These are phyloP conservation scores for Nicotiana noctiflora DNA, from an alignment of 257 asterid species.

Conservation along the genomic window DNA sequence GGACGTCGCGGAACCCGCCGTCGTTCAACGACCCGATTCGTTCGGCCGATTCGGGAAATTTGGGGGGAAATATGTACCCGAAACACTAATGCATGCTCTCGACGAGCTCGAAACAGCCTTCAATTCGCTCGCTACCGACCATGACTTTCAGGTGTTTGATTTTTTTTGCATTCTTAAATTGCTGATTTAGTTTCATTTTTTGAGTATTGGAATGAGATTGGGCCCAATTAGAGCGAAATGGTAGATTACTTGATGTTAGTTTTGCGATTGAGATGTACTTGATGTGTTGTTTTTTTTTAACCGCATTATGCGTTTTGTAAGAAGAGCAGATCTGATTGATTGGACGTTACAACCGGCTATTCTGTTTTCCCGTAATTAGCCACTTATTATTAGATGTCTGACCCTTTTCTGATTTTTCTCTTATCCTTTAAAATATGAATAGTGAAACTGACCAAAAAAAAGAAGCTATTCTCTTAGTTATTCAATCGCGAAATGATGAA, in stretches of 20 bases:
- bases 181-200: background rate
- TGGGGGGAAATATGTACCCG: slow-evolving; percentile 91
- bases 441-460: background rate
- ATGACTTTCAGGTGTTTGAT: slow-evolving; percentile 60
- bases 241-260: background rate
- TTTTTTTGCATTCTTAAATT: background rate
- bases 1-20: slow-evolving; percentile 21
- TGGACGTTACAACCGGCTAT: background rate
- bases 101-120: slow-evolving; percentile 86
- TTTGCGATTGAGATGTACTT: background rate
- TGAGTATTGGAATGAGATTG: background rate
- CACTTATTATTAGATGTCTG: background rate
- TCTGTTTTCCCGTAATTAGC: background rate
- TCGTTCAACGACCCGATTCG: slow-evolving; percentile 63
- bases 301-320: background rate
- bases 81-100: slow-evolving; percentile 82
- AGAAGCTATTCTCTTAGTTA: background rate
- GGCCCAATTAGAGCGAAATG: background rate
- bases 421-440: background rate
- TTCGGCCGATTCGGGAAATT: slow-evolving; percentile 82
- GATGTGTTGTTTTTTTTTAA: background rate
- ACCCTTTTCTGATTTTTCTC: background rate
- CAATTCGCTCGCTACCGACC: slow-evolving; percentile 45
- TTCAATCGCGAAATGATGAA: background rate
- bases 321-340: background rate